These are phyloP conservation scores for Aureobasidium sp. DNA, from an alignment of 2,329 filamentous ascomycete species.

Conservation along the genomic window DNA sequence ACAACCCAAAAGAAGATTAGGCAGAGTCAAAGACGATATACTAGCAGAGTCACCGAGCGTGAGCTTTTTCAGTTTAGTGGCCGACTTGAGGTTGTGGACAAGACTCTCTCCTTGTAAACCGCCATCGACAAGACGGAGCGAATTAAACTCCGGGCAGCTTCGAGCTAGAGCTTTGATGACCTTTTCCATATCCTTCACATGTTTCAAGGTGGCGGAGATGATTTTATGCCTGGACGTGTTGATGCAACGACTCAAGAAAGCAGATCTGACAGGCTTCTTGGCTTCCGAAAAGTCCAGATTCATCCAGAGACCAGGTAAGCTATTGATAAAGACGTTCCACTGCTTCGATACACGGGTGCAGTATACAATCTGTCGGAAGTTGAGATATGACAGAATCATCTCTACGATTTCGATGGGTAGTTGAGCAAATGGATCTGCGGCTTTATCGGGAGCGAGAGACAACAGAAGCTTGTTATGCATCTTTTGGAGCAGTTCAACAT, in stretches of 20 bases:
- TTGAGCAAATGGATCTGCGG: constrained; percentile 46
- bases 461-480: constrained; percentile 42
- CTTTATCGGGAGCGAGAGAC: constrained; percentile 36
- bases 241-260: constrained; percentile 38
- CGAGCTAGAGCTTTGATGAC: constrained; percentile 32
- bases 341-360: constrained; percentile 49
- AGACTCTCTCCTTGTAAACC: constrained; percentile 11
- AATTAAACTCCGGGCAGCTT: constrained; percentile 30
- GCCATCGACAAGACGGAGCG: constrained; percentile 28
- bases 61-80: constrained; percentile 15
- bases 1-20: constrained; percentile 5
- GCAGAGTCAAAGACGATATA: not conserved
- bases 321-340: constrained; percentile 48
- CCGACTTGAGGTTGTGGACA: constrained; percentile 9
- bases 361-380: constrained; percentile 45
- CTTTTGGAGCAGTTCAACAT: constrained; percentile 17
- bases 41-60: not conserved
- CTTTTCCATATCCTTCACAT: constrained; percentile 35
- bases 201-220: constrained; percentile 29
- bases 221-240: constrained; percentile 33
- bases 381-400: constrained; percentile 46
- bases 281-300: constrained; percentile 47
- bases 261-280: constrained; percentile 34
- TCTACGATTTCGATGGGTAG: constrained; percentile 50
- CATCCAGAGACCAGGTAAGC: constrained; percentile 43